Conservation (phyloP, 306 rosid genomes). For the Crotalaria pallida region DNA sequence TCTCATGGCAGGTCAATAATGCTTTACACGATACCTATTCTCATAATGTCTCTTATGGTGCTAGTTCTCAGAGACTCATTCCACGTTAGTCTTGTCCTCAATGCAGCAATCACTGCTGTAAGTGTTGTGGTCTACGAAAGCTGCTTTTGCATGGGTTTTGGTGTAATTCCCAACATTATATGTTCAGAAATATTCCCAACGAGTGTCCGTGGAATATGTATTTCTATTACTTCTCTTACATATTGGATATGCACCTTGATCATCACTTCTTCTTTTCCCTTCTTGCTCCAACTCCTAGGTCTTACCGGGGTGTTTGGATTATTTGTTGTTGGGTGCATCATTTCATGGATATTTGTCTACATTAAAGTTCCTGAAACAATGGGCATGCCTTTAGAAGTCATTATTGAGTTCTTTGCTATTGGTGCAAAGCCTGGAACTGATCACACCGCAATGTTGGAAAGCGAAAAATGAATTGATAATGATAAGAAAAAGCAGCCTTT, state of each 20-base stretch:
- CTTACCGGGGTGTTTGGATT: slow-evolving; percentile 48
- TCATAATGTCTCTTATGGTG: slow-evolving; percentile 35
- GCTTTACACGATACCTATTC: slow-evolving; percentile 47
- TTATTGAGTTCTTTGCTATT: slow-evolving; percentile 54
- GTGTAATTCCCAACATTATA: slow-evolving; percentile 57
- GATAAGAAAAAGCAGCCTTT: background rate
- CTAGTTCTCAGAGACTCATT: slow-evolving; percentile 33
- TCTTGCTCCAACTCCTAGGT: slow-evolving; percentile 44
- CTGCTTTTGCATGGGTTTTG: slow-evolving; percentile 56
- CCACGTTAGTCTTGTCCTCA: slow-evolving; percentile 24
- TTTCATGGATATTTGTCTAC: slow-evolving; percentile 57
- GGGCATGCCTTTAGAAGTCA: slow-evolving; percentile 79
- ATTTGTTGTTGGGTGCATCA: slow-evolving; percentile 42
- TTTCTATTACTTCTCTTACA: slow-evolving; percentile 49
- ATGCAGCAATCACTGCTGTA: slow-evolving; percentile 43
- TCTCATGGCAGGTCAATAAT: slow-evolving; percentile 40
- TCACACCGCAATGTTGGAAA: background rate
- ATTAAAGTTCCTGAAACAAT: slow-evolving; percentile 69
- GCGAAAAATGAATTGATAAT: background rate
- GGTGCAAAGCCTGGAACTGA: slow-evolving; percentile 34
- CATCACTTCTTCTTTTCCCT: slow-evolving; percentile 50
- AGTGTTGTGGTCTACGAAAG: slow-evolving; percentile 50
- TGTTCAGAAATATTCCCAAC: slow-evolving; percentile 72
- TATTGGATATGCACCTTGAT: slow-evolving; percentile 50
- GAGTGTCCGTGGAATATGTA: slow-evolving; percentile 56